These are phyloP conservation scores for Pichia sp. DNA, from an alignment of 1,139 yeast genomes.

Conservation along the genomic window DNA sequence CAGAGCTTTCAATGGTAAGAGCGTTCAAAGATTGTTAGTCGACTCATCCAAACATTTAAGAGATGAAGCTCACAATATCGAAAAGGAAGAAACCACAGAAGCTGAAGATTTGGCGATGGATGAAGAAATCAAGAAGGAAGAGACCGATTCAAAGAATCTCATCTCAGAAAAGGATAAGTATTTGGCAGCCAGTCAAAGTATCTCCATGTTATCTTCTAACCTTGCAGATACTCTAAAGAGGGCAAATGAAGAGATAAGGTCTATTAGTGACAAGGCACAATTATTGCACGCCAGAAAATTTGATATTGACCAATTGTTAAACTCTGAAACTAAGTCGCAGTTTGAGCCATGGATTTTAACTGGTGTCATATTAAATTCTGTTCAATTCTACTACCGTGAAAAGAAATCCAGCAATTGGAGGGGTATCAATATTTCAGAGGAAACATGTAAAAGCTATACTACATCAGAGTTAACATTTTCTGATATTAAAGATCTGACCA, in stretches of 20 bases:
- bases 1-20: conserved; percentile 36
- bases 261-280: neutral
- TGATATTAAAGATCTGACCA: conserved; percentile 25
- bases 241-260: conserved; percentile 14
- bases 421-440: conserved; percentile 27
- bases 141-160: neutral
- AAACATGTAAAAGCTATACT: conserved; percentile 27
- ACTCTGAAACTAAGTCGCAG: conserved; percentile 16
- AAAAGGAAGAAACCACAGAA: neutral
- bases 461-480: conserved; percentile 24
- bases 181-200: conserved; percentile 15
- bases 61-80: conserved; percentile 15
- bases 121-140: neutral
- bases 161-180: conserved; percentile 16
- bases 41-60: conserved; percentile 7
- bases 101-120: neutral
- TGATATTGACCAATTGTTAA: conserved; percentile 29
- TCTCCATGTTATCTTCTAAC: conserved; percentile 12
- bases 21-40: conserved; percentile 8
- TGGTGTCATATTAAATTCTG: conserved; percentile 32
- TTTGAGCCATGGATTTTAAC: conserved; percentile 36
- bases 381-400: conserved; percentile 30
- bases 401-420: conserved; percentile 22
- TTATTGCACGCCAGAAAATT: conserved; percentile 12
- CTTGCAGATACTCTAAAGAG: conserved; percentile 20